Evolutionary conservation across 164 flowering plant species (phyloP).

Genomic region (Chloranthus sessilifolius): DNA sequence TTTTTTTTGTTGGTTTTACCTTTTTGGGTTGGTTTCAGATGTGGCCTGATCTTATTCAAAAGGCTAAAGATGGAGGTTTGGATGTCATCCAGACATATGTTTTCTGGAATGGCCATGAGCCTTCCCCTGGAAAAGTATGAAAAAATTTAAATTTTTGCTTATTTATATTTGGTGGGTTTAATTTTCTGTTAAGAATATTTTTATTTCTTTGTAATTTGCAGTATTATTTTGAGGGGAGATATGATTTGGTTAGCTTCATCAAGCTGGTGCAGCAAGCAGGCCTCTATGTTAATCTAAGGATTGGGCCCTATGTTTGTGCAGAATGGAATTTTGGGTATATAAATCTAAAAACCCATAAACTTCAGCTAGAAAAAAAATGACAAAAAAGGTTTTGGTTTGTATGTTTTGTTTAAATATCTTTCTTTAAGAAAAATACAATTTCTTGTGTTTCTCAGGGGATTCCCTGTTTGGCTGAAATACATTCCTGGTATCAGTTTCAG

Average conservation of each 20-base stretch:
- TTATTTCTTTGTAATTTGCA: conserved; percentile 16
- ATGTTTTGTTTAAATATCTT: background rate
- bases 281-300: conserved; percentile 72
- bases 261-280: conserved; percentile 75
- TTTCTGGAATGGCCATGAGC: conserved; percentile 88
- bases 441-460: conserved; percentile 56
- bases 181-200: background rate
- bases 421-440: background rate
- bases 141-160: background rate
- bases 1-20: background rate
- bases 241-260: conserved; percentile 66
- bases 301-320: conserved; percentile 81
- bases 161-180: background rate
- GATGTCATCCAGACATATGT: conserved; percentile 82
- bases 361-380: too few species aligned
- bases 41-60: conserved; percentile 83
- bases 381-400: too few species aligned
- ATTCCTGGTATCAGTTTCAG: conserved; percentile 86
- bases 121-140: conserved; percentile 64
- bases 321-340: conserved; percentile 92
- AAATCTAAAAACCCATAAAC: background rate
- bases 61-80: conserved; percentile 83
- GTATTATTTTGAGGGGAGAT: conserved; percentile 78
- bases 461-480: conserved; percentile 98
- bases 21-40: conserved; percentile 34